Percentiles rank a stretch among this genome's conserved stretches.
Evolutionary conservation across 176 grass and related monocot species (phyloP).

Genomic region (Aegilops bicornis): DNA sequence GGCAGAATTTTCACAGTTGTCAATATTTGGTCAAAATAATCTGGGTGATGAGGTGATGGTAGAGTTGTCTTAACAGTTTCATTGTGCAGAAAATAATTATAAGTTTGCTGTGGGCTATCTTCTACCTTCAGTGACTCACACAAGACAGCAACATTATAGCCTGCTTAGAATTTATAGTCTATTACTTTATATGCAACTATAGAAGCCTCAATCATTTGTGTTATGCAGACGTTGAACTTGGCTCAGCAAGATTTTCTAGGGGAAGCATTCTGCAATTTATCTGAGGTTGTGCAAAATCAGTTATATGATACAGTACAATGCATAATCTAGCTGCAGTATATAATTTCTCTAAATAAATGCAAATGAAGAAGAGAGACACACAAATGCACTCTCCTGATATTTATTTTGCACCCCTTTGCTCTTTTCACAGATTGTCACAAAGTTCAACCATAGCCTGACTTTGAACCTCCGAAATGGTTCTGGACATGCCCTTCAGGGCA

Average conservation of each 20-base stretch:
- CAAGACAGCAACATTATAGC: not conserved
- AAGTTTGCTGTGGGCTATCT: not conserved
- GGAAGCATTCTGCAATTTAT: slow-evolving; percentile 71
- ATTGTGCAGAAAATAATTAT: not conserved
- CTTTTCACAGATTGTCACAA: slow-evolving; percentile 78
- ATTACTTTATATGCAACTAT: not conserved
- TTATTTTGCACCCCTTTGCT: slow-evolving; percentile 19
- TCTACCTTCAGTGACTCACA: slow-evolving; percentile 7
- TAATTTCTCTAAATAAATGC: not conserved
- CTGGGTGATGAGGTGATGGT: not conserved
- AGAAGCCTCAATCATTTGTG: slow-evolving; percentile 21
- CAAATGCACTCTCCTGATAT: not conserved
- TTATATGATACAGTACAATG: not conserved
- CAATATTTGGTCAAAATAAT: slow-evolving; percentile 2
- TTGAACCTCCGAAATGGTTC: slow-evolving; percentile 55
- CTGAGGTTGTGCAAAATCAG: slow-evolving; percentile 62
- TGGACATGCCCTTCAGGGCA: slow-evolving; percentile 48
- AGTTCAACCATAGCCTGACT: slow-evolving; percentile 55
- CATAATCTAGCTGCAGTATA: slow-evolving; percentile 22
- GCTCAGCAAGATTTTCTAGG: slow-evolving; percentile 82
- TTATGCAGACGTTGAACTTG: slow-evolving; percentile 73
- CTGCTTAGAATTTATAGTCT: not conserved
- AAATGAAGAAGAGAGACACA: not conserved
- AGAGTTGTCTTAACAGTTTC: slow-evolving; percentile 12
- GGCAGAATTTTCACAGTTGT: not conserved